Evolutionary conservation across 805 yeast genomes (phyloP), one percentile per base, ranked within the genome.

Genomic region (Monosporozyma aerobia): DNA sequence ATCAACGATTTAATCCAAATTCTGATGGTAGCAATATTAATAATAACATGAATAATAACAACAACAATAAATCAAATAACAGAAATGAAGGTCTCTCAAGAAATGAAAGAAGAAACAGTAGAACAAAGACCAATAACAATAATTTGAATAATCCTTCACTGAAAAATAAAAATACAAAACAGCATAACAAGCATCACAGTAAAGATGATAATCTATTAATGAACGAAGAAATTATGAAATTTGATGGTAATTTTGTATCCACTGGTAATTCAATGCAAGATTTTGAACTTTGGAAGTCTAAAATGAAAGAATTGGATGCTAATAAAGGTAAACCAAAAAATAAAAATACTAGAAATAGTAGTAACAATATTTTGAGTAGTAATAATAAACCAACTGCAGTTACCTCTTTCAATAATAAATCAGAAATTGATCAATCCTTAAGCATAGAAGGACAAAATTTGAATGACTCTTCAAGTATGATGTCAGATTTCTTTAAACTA

Each of bases 201-300:
- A 54, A 56, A 10, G 54, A 53, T 47, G 44, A 45, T 22, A 19
- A 16, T 27, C 14, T 51, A 27, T 30, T 30, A 45, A 16, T 45
- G 14, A 47, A 57, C 47, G 62, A 60, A 41, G 65, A 63, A 35
- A 57, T 62, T 30, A 53, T 65, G 48, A 68, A 65, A 19, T 55
- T 68, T 32, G 72, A 69, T 54, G 64, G 60, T 35, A 65, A 63
- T 44, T 63, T 68, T 29, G 63, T 61, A 43, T 60, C 68, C 9
- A 61, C 67, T 2, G 72, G 72, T n/a, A 66, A 69, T 53, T 58
- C 69, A 29, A 65, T 68, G 60, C 65, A 64, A 10, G 77, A 72
- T 55, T 73, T 73, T 55, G 77, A 73, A 55, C 58, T 64, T 32
- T 72, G 72, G 71, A 73, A 67, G 54, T 67, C 70, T 2, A 67